Percentiles rank a stretch among this genome's conserved stretches.
phyloP scores from a whole-genome alignment of 495 filamentous ascomycete species.

The Aspergillus kassunensis region DNA sequence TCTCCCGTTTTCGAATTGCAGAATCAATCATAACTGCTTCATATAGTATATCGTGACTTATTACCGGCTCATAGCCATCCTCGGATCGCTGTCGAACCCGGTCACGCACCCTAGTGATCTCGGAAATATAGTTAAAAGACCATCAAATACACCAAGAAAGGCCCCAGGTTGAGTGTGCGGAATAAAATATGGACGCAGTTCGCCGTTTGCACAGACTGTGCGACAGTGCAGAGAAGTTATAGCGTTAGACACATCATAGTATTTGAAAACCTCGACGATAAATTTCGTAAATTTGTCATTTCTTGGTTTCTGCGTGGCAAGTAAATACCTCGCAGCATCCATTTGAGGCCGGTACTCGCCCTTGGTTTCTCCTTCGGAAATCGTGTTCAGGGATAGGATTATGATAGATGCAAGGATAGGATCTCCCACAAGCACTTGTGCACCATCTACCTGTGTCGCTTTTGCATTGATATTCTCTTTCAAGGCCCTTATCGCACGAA shows the following conservation, averaged over 20 bases:
- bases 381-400: slow-evolving; percentile 74
- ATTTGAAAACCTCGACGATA: slow-evolving; percentile 90
- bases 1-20: slow-evolving; percentile 73
- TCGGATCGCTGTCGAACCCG: slow-evolving; percentile 64
- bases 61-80: slow-evolving; percentile 60
- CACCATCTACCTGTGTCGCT: slow-evolving; percentile 17
- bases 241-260: slow-evolving; percentile 79
- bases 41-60: slow-evolving; percentile 70
- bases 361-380: slow-evolving; percentile 70
- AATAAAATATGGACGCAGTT: slow-evolving; percentile 62
- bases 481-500: slow-evolving; percentile 42
- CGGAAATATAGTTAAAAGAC: slow-evolving; percentile 77
- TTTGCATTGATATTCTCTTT: slow-evolving; percentile 43
- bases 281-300: slow-evolving; percentile 73
- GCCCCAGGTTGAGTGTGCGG: slow-evolving; percentile 69
- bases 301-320: slow-evolving; percentile 54
- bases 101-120: slow-evolving; percentile 76
- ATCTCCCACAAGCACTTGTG: slow-evolving; percentile 44
- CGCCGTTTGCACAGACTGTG: slow-evolving; percentile 52
- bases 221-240: slow-evolving; percentile 64
- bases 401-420: slow-evolving; percentile 73
- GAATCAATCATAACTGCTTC: slow-evolving; percentile 73
- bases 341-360: slow-evolving; percentile 83
- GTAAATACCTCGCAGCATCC: slow-evolving; percentile 66
- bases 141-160: slow-evolving; percentile 80